phyloP scores from a whole-genome alignment of 352 stramenopile genomes.

The Blastocystis sp. region DNA sequence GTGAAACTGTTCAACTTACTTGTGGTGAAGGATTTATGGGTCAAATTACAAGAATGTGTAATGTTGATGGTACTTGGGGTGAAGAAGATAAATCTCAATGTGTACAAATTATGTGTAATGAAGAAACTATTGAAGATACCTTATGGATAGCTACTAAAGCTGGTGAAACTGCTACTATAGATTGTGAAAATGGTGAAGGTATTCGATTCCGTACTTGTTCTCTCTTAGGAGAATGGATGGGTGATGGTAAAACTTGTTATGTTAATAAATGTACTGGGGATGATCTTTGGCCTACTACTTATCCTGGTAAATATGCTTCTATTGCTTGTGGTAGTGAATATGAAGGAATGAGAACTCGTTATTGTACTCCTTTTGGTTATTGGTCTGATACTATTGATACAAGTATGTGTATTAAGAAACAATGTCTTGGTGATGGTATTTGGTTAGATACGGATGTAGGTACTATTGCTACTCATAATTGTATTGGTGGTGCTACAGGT shows the following conservation, averaged over 20 bases:
- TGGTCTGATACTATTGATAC: too few relatives aligned
- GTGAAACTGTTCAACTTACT: neutral
- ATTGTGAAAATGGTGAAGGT: too few relatives aligned
- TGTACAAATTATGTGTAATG: too few relatives aligned
- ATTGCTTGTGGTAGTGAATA: conserved; percentile 4
- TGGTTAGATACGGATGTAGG: conserved; percentile 6
- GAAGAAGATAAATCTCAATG: neutral
- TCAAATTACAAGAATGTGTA: conserved; percentile 13
- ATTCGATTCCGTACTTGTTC: too few relatives aligned
- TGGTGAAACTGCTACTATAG: too few relatives aligned
- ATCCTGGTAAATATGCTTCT: conserved; percentile 1
- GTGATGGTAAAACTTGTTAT: too few relatives aligned
- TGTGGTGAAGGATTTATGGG: conserved; percentile 19
- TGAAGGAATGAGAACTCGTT: conserved; percentile 5
- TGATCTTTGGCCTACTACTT: conserved; percentile 5
- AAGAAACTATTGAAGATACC: too few relatives aligned
- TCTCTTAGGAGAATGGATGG: too few relatives aligned
- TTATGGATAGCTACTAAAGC: too few relatives aligned
- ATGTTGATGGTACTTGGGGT: conserved; percentile 11
- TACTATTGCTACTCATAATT: neutral
- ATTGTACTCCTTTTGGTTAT: too few relatives aligned
- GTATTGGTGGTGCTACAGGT: neutral
- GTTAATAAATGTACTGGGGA: conserved; percentile 19
- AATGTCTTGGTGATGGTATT: conserved; percentile 8
- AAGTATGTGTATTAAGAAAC: too few relatives aligned